Evolutionary conservation across 371 early-diverging fungal genomes (phyloP).

Genomic region (Apophysomyces elegans): DNA sequence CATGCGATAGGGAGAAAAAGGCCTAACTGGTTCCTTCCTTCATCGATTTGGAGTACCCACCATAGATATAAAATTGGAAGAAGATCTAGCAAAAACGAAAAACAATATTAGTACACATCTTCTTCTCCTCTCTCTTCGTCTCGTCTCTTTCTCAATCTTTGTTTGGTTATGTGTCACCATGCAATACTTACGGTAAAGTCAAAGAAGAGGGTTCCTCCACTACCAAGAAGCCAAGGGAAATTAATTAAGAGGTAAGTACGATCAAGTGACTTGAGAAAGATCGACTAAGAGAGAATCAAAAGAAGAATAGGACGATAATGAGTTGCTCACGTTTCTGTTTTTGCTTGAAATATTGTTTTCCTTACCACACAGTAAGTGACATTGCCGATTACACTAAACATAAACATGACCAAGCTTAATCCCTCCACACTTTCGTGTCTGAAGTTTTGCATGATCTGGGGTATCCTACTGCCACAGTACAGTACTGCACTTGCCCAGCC

Average conservation of each 20-base stretch:
- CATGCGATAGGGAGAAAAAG: background rate
- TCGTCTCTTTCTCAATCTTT: no score
- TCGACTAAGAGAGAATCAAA: slow-evolving; percentile 43
- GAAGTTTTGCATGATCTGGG: slow-evolving; percentile 83
- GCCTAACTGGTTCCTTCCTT: background rate
- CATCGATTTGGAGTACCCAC: slow-evolving; percentile 7
- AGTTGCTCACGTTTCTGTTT: background rate
- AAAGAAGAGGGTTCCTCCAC: slow-evolving; percentile 65
- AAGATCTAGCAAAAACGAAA: slow-evolving; percentile 35
- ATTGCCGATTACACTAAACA: slow-evolving; percentile 85
- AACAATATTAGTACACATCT: no score
- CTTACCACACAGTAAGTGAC: slow-evolving; percentile 64
- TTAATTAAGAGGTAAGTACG: slow-evolving; percentile 63
- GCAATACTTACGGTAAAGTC: slow-evolving; percentile 59
- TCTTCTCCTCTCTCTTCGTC: no score
- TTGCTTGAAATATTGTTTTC: background rate
- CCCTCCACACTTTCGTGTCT: slow-evolving; percentile 76
- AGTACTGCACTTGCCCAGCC: slow-evolving; percentile 63
- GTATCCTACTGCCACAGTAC: slow-evolving; percentile 70
- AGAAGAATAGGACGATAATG: background rate
- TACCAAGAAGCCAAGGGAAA: slow-evolving; percentile 75
- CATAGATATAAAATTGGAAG: slow-evolving; percentile 55
- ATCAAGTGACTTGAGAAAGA: slow-evolving; percentile 66
- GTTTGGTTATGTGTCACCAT: background rate
- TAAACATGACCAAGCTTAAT: slow-evolving; percentile 78